These are phyloP conservation scores for Cercospora nicotianae DNA, from an alignment of 2,329 filamentous ascomycete species.

Conservation along the genomic window DNA sequence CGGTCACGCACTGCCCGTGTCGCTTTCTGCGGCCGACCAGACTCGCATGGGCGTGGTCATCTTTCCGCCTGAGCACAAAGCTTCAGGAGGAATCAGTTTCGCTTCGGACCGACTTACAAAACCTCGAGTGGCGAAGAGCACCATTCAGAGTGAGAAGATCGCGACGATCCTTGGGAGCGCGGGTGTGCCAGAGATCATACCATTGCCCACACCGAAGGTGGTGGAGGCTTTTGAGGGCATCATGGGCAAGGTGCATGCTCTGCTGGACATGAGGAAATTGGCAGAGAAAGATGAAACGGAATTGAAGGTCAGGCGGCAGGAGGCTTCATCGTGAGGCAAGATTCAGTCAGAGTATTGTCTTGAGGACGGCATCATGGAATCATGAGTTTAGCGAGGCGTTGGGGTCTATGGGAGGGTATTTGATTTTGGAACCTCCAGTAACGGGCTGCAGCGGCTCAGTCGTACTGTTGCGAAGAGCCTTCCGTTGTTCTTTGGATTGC, in stretches of 20 bases:
- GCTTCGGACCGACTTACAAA: slow-evolving; percentile 80
- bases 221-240: slow-evolving; percentile 71
- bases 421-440: too few relatives aligned
- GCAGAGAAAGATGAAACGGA: slow-evolving; percentile 74
- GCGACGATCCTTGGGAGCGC: slow-evolving; percentile 70
- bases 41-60: slow-evolving; percentile 75
- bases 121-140: slow-evolving; percentile 72
- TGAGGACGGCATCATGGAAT: too few relatives aligned
- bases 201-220: slow-evolving; percentile 72
- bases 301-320: slow-evolving; percentile 55
- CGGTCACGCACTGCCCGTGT: slow-evolving; percentile 45
- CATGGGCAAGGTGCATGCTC: slow-evolving; percentile 63
- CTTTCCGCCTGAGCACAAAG: slow-evolving; percentile 66
- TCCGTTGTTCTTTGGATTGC: too few relatives aligned
- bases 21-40: slow-evolving; percentile 72
- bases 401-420: too few relatives aligned
- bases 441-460: too few relatives aligned
- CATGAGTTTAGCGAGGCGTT: too few relatives aligned
- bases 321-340: slow-evolving; percentile 23
- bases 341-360: too few relatives aligned
- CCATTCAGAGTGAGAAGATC: slow-evolving; percentile 74
- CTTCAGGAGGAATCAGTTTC: slow-evolving; percentile 84
- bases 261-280: slow-evolving; percentile 69
- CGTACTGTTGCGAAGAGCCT: too few relatives aligned
- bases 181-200: slow-evolving; percentile 67